These are phyloP conservation scores for Lotus japonicus DNA, from an alignment of 306 rosid genomes.

Conservation along the genomic window DNA sequence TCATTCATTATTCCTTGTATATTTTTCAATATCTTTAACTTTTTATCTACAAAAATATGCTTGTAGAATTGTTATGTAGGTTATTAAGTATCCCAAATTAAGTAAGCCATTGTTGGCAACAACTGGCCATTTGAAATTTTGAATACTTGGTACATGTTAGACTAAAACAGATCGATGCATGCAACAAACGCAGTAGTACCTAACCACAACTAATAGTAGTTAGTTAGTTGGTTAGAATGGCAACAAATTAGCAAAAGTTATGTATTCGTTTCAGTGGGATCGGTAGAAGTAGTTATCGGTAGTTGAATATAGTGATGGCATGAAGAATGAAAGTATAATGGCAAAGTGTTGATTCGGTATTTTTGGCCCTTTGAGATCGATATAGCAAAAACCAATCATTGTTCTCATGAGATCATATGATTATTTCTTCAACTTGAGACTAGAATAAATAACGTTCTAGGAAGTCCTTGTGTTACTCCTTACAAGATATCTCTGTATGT, in stretches of 20 bases:
- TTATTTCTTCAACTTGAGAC: no score
- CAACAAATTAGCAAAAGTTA: background rate
- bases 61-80: no score
- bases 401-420: background rate
- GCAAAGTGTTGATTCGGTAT: background rate
- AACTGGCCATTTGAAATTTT: background rate
- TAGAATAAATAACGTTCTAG: no score
- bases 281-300: background rate
- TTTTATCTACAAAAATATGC: no score
- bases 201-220: conserved; percentile 4
- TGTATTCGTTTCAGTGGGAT: background rate
- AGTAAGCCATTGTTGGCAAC: no score
- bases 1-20: no score
- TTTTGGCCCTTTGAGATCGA: background rate
- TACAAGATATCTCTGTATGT: no score
- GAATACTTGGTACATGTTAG: conserved; percentile 11
- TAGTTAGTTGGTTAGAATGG: conserved; percentile 18
- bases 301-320: conserved; percentile 1
- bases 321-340: no score
- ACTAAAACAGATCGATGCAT: background rate
- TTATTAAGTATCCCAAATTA: no score
- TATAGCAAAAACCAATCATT: background rate
- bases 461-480: no score
- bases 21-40: no score
- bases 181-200: conserved; percentile 11